Conservation (phyloP, 1,139 yeast genomes). For the Scheffersomyces cryptocercus region DNA sequence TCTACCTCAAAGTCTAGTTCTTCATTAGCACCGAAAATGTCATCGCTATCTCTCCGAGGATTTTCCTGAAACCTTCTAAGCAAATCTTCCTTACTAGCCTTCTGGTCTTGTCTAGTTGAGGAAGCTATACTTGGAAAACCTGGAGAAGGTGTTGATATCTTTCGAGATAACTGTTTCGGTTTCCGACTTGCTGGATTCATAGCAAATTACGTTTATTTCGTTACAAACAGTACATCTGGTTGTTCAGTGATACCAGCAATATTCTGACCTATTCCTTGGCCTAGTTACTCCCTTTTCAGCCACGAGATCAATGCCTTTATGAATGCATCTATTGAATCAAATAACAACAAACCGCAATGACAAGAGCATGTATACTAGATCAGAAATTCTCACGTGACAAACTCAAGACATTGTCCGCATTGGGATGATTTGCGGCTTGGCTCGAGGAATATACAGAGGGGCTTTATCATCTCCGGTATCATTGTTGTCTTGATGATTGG, state of each 20-base stretch:
- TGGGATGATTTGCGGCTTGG: conserved; percentile 14
- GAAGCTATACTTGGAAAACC: conserved; percentile 6
- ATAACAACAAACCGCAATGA: too few relatives aligned
- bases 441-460: conserved; percentile 19
- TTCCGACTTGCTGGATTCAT: conserved; percentile 13
- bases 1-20: conserved; percentile 17
- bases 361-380: too few relatives aligned
- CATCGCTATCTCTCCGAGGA: conserved; percentile 24
- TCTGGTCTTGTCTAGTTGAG: neutral
- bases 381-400: neutral
- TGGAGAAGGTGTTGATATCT: conserved; percentile 13
- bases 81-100: conserved; percentile 10
- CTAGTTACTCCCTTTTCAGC: too few relatives aligned
- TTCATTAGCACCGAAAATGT: conserved; percentile 30
- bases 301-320: too few relatives aligned
- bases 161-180: conserved; percentile 8
- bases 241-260: too few relatives aligned
- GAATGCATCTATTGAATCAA: too few relatives aligned
- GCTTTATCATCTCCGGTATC: conserved; percentile 54
- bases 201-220: neutral
- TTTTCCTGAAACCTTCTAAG: conserved; percentile 16
- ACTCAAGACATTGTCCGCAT: conserved; percentile 5
- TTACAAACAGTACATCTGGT: too few relatives aligned
- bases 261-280: too few relatives aligned
- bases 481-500: conserved; percentile 55